These are phyloP conservation scores for Rosa lucieae DNA, from an alignment of 306 rosid species.

Conservation along the genomic window DNA sequence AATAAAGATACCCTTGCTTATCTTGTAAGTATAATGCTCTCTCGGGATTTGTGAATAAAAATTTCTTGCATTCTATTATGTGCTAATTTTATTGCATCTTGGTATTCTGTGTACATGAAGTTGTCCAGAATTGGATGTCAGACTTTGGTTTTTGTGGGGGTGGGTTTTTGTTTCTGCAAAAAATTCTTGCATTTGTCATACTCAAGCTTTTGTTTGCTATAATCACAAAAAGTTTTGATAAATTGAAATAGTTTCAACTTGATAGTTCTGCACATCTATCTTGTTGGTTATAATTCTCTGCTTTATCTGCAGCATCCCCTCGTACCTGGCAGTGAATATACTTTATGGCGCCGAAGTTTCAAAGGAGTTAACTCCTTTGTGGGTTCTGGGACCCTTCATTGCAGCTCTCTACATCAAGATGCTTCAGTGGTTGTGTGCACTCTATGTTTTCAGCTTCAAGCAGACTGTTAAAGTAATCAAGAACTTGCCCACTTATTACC, in stretches of 20 bases:
- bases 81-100: neutral
- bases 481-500: slow-evolving; percentile 59
- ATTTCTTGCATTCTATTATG: neutral
- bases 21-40: slow-evolving; percentile 65
- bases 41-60: neutral
- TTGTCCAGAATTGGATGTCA: neutral
- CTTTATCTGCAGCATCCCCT: slow-evolving; percentile 66
- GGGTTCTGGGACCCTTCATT: slow-evolving; percentile 71
- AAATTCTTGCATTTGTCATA: neutral
- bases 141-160: neutral
- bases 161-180: neutral
- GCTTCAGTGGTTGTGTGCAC: slow-evolving; percentile 48
- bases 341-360: slow-evolving; percentile 73
- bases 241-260: neutral
- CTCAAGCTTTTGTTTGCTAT: neutral
- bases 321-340: slow-evolving; percentile 61
- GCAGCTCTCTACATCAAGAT: slow-evolving; percentile 66
- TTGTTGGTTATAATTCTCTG: slow-evolving; percentile 32
- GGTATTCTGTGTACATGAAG: neutral
- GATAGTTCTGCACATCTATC: neutral
- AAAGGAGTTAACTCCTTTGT: slow-evolving; percentile 77
- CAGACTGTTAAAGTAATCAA: slow-evolving; percentile 53
- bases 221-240: neutral
- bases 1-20: slow-evolving; percentile 66
- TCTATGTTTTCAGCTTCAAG: slow-evolving; percentile 77